phyloP scores from a whole-genome alignment of 129 eudicot species.

The Saussurea involucrata region DNA sequence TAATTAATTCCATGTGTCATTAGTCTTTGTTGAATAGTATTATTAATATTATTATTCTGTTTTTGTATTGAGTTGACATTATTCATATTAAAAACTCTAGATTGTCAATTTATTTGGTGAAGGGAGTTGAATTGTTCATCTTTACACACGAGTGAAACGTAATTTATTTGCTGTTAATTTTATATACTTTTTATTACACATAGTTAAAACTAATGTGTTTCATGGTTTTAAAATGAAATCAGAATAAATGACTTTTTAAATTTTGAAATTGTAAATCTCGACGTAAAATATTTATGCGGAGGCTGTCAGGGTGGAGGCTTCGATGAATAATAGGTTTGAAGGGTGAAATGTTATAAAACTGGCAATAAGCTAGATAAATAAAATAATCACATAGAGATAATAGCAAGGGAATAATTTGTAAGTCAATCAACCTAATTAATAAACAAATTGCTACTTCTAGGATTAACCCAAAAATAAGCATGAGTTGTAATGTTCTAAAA shows the following conservation, averaged over 20 bases:
- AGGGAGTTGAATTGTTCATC: neutral
- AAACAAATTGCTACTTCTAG: no score
- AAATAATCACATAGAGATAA: no score
- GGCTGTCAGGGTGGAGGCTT: no score
- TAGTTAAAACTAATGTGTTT: neutral
- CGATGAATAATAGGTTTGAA: no score
- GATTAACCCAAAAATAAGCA: no score
- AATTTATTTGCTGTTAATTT: neutral
- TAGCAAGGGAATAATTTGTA: no score
- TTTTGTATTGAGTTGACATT: constrained; percentile 20
- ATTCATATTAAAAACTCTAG: neutral
- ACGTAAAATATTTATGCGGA: no score
- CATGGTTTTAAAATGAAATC: neutral
- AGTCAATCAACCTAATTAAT: no score
- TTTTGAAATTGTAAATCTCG: no score
- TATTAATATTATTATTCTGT: neutral
- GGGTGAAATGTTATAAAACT: no score
- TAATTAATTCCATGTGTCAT: neutral
- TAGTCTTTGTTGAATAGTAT: constrained; percentile 7
- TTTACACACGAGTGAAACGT: constrained; percentile 17
- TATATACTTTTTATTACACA: neutral
- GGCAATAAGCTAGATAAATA: no score
- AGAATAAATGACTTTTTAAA: neutral
- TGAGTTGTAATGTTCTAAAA: no score
- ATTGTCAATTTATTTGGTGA: neutral